These are phyloP conservation scores for Mycosphaerella sp. DNA, from an alignment of 2,329 filamentous ascomycete genomes.

Conservation along the genomic window DNA sequence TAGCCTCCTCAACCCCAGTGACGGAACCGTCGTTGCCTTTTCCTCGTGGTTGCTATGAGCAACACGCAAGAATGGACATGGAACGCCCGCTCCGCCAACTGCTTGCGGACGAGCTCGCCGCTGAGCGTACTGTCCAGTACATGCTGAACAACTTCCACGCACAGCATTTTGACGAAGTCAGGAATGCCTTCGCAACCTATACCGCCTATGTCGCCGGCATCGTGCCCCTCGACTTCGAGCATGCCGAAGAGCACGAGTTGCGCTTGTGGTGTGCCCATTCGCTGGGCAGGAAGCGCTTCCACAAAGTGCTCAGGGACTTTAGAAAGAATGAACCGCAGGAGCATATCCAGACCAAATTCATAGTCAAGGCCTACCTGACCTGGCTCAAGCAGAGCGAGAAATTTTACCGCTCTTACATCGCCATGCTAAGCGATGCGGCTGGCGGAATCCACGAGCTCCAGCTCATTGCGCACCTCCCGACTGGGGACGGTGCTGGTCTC, in stretches of 20 bases:
- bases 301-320: constrained; percentile 55
- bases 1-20: constrained; percentile 46
- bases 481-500: constrained; percentile 24
- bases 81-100: constrained; percentile 1
- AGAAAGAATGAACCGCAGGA: constrained; percentile 47
- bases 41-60: constrained; percentile 25
- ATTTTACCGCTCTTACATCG: constrained; percentile 82
- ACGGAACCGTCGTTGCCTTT: constrained; percentile 14
- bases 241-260: constrained; percentile 59
- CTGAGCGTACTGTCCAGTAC: constrained; percentile 26
- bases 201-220: constrained; percentile 65
- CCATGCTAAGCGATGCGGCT: constrained; percentile 60
- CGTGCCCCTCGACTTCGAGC: constrained; percentile 65
- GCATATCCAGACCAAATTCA: constrained; percentile 62
- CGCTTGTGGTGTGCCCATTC: constrained; percentile 74
- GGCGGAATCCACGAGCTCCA: constrained; percentile 53
- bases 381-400: constrained; percentile 83
- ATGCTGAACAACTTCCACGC: constrained; percentile 23
- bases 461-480: constrained; percentile 44
- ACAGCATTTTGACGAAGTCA: constrained; percentile 21
- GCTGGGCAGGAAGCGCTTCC: constrained; percentile 70
- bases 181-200: constrained; percentile 39
- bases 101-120: constrained; percentile 28
- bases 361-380: constrained; percentile 71
- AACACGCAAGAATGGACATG: constrained; percentile 29